Evolutionary conservation across 257 asterid genomes (phyloP), one percentile per base, ranked within the genome.

Genomic region (Solanum dulcamara): DNA sequence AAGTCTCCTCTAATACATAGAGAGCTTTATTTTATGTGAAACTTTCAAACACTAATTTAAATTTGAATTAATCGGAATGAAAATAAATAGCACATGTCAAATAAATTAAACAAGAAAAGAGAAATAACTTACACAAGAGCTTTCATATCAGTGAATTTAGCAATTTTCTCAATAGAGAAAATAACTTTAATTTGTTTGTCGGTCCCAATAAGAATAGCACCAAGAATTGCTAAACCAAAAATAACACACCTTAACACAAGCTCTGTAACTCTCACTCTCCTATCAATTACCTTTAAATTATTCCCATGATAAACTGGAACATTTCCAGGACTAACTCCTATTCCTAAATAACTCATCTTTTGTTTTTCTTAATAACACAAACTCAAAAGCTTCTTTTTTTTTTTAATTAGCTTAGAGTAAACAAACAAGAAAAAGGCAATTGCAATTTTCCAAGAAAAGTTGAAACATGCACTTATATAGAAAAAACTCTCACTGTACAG

Each of bases 251-350:
- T 92, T 86, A 97, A 79, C 66, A 89, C 86, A 85, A 97, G 81
- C 48, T 97, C 99, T 3, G 89, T 93, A 32, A 97, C 86, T 90
- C 95, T 94, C 44, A 97, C 93, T 87, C 95, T 92, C 67, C 91
- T 86, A 87, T 95, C 99, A 72, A 93, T 84, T 33, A 91, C 92
- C 91, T 91, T 95, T 91, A 92, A 75, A 85, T 92, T 92, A 93
- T 91, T 92, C 33, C 95, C 95, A 88, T 94, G 94, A 90, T 84
- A 93, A 5, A 94, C 97, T 5, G 98, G 93, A 86, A 95, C 97
- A 90, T 90, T 95, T 20, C 99, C 98, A 37, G 98, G 99, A 81
- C 98, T 95, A 88, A 95, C 98, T 22, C 99, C 98, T 75, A 97
- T 94, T 53, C 98, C 98, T 87, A 94, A 91, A 72, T 92, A 93